Base-by-base conservation (phyloP, 1,284 basidiomycete genomes). In the Apiotrichum sp. region DNA sequence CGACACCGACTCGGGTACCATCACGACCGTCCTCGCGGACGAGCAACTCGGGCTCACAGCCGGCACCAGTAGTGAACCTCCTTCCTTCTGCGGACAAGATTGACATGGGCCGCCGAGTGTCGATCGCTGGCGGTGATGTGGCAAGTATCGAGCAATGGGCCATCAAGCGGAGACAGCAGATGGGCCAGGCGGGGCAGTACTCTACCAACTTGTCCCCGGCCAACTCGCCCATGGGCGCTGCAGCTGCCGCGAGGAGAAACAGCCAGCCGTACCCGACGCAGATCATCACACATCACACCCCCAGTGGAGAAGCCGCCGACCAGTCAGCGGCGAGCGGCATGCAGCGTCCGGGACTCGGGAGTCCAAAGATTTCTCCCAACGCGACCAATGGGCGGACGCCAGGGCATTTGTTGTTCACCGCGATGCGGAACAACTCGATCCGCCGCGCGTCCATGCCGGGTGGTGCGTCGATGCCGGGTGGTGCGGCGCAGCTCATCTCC, bases 181-280 rank as follows among this genome's bases (percentile, higher is more conserved):
- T 56, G 35, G 43, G 41, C 2, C 46, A 46, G 9, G 44, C 51
- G 3, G 31, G 51, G 22, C 31, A 29, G 3, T 16, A 46, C 6
- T 33, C 52, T 1, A 33, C 31, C 16, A 46, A 46, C 5, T 13
- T 51, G 6, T 56, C 54, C 3, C 35, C 48, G 1, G 55, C 49
- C 52, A 62, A 62, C 50, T 62, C 69, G 7, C 58, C 62, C 4
- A 61, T 70, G 46, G 66, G 67, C 22, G 58, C 75, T 65, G 70
- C 70, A 0, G 54, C 63, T 16, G 64, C 66, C 0, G 71, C 70
- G 3, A 45, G 72, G 36, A 55, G 69, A 32, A 61, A 62, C 31
- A 70, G 68, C 56, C 70, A 68, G 32, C 72, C 71, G 14, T 74
- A 73, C 52, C 72, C 71, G 29, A 59, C 67, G 55, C 68, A 65